Base-by-base conservation (phyloP, 768 basidiomycete genomes). In the Tulasnella sp. region DNA sequence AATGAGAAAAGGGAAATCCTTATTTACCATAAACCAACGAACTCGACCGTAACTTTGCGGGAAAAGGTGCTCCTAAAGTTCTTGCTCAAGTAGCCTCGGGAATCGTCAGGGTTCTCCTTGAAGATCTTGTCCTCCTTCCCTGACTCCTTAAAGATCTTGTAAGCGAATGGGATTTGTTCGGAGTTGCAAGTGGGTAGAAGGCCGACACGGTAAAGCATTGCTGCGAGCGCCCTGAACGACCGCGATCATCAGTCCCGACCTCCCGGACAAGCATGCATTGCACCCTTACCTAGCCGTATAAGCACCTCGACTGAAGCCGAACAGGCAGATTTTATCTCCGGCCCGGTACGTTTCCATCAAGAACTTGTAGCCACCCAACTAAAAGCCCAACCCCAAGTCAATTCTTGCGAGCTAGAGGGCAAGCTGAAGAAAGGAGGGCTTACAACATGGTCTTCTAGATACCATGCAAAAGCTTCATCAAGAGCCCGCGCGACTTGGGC, bases 261-360 rank as follows among this genome's bases (percentile, higher is more conserved):
- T 37, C 3, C 12, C 5, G 12, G n/a, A 49, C 9, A 25, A 67
- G 11, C n/a, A 3, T 19, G 58, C 38, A 25, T n/a, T 1, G 29
- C 19, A 29, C n/a, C 42, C 72, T 37, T 9, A 45, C 76, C 68
- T 49, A 17, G 86, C 86, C 14, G 91, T 90, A 79, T 88, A 93
- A 1, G 87, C 87, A n/a, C 89, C 89, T 36, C 93, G 87, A 64
- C 93, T 94, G 81, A 94, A 96, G 0, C 93, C 93, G 89, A 94
- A 93, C 3, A 94, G 84, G 80, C 87, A 93, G 5, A 94, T 91
- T 78, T 88, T 90, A 81, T 94, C 92, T 0, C 89, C 90, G 19
- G 86, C 81, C 39, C 82, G 82, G 34, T 75, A 75, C 22, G 36
- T 68, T 8, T 71, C 15, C 76, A 75, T 73, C 5, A 78, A 8